phyloP scores from a whole-genome alignment of 176 grass and related monocot species.

The Ensete ventricosum region DNA sequence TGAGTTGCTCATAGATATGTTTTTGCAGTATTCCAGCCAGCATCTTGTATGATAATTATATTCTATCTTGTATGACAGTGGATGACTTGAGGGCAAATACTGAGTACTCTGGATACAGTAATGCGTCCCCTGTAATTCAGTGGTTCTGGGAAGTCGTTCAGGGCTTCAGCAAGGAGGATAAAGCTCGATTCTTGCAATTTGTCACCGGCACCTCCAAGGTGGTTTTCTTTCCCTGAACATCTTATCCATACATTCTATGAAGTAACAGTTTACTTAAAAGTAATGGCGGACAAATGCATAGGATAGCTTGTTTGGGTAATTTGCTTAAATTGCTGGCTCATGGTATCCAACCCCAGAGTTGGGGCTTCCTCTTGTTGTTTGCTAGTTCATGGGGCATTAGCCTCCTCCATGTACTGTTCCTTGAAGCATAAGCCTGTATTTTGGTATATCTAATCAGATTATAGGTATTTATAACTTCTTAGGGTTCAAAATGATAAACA shows the following conservation, averaged over 20 bases:
- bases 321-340: neutral
- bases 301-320: neutral
- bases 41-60: conserved; percentile 4
- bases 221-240: neutral
- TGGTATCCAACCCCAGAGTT: neutral
- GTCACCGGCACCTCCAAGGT: conserved; percentile 99
- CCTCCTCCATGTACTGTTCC: too few relatives aligned
- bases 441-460: neutral
- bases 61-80: conserved; percentile 43
- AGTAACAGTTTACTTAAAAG: neutral
- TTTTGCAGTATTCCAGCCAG: neutral
- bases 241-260: neutral
- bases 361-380: neutral
- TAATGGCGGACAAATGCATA: neutral
- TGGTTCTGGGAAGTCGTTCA: conserved; percentile 99
- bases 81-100: conserved; percentile 94
- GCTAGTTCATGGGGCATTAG: neutral
- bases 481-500: too few relatives aligned
- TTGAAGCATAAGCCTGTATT: too few relatives aligned
- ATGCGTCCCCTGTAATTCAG: conserved; percentile 86
- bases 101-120: conserved; percentile 96
- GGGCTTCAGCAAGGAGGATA: conserved; percentile 93
- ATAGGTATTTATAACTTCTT: too few relatives aligned
- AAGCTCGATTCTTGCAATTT: conserved; percentile 95
- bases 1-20: conserved; percentile 32